Evolutionary conservation across 129 eudicot genomes (phyloP).

Genomic region (Ambrosia trifida): DNA sequence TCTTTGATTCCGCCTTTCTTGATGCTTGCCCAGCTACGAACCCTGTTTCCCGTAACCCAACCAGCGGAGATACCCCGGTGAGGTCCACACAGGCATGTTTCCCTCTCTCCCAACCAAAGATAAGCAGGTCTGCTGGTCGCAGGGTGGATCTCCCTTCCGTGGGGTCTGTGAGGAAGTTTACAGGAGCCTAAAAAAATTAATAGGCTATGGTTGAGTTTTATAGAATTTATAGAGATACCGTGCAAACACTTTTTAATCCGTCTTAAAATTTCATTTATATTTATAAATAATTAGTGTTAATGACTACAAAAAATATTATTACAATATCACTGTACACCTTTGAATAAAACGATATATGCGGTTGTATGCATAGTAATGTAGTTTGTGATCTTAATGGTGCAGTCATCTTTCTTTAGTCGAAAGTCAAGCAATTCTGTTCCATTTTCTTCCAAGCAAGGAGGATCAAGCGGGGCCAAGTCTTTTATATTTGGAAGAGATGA

Average conservation of each 20-base stretch:
- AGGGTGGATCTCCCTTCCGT: too few species aligned
- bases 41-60: too few species aligned
- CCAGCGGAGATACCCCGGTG: too few species aligned
- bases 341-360: neutral
- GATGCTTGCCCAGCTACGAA: too few species aligned
- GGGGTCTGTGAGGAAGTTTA: too few species aligned
- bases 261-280: neutral
- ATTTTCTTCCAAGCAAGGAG: constrained; percentile 54
- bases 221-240: neutral
- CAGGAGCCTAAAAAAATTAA: neutral
- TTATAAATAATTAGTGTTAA: too few species aligned
- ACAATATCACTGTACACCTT: neutral
- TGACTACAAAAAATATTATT: neutral
- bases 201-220: neutral
- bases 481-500: constrained; percentile 90
- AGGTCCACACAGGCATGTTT: too few species aligned
- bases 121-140: too few species aligned
- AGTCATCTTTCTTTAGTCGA: constrained; percentile 80
- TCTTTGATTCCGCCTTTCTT: too few species aligned
- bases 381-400: constrained; percentile 32
- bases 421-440: constrained; percentile 47
- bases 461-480: constrained; percentile 46
- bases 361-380: neutral
- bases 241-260: neutral
- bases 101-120: too few species aligned